Evolutionary conservation across 176 grass and related monocot genomes (phyloP), one percentile per base, ranked within the genome.

Genomic region (Elymus sibiricus): DNA sequence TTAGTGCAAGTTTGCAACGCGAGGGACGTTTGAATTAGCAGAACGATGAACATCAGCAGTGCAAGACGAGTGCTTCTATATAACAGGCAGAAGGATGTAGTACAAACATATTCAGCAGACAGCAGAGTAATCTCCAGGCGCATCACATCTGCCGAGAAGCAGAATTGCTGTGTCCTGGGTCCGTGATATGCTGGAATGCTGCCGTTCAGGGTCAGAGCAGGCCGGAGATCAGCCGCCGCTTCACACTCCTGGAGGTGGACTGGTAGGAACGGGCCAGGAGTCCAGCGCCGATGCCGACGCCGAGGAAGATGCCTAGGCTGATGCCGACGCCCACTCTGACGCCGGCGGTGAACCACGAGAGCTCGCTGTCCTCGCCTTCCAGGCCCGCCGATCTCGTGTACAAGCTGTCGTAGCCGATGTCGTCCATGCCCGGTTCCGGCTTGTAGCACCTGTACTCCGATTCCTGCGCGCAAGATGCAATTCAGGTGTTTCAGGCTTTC

Each of bases 291-390:
- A 98, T 84, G 67, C 95, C 95, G 19, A 98, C 81, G 40, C 93
- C 96, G 17, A 98, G 82, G 70, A 85, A 94, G 82, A 98, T 94
- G 82, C 96, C 93, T 26, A 98, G 59, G 38, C 93, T 89, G 29
- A 95, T 89, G n/a, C 92, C 91, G 19, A 98, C 90, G 51, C 96
- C 92, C 37, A 95, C 91, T 63, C 91, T 87, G 29, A 95, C 84
- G 40, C 96, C 96, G 27, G 93, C 88, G 58, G 85, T 95, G 85
- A 98, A 95, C 96, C 93, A 95, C 5, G 96, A 91, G 39, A 98
- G 61, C 61, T 90, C 90, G 10, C 60, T 89, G 76, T 89, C 91
- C 8, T 88, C 90, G 5, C 58, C 90, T 0, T 70, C 63, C 37
- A 79, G 75, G 25, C 26, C 66, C 7, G 55, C 74, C 39, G 81